Percentiles rank a stretch among this genome's conserved stretches.
These are phyloP conservation scores for Cercospora zeae-maydis DNA, from an alignment of 2,329 filamentous ascomycete species.

Conservation along the genomic window DNA sequence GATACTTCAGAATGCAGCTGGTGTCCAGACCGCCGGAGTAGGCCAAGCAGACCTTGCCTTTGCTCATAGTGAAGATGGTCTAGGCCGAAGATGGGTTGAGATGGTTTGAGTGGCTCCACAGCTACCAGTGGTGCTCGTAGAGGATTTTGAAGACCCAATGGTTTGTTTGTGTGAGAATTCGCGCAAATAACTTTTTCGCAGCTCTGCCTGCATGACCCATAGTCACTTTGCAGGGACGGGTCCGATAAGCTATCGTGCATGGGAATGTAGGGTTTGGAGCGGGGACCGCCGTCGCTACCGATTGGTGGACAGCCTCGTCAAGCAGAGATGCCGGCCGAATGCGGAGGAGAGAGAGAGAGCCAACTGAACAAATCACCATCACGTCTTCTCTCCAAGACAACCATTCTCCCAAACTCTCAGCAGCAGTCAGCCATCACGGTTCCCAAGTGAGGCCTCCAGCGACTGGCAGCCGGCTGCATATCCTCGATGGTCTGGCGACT, in stretches of 20 bases:
- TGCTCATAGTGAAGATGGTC: conserved; percentile 19
- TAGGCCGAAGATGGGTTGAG: background rate
- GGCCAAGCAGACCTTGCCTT: conserved; percentile 47
- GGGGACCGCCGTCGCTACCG: background rate
- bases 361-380: background rate
- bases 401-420: background rate
- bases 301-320: background rate
- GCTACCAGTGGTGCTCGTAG: background rate
- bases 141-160: background rate
- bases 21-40: conserved; percentile 59
- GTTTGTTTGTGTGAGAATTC: background rate
- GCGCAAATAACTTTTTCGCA: conserved; percentile 1
- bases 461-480: background rate
- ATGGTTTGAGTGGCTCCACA: background rate
- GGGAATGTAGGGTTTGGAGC: background rate
- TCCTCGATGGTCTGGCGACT: background rate
- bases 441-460: background rate
- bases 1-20: conserved; percentile 52
- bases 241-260: background rate
- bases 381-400: background rate
- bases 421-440: background rate
- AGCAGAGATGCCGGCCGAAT: background rate
- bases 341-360: background rate
- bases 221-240: background rate
- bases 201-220: conserved; percentile 2